phyloP scores from a whole-genome alignment of 192 early-diverging fungal genomes.

The Gamsiella multidivaricata region DNA sequence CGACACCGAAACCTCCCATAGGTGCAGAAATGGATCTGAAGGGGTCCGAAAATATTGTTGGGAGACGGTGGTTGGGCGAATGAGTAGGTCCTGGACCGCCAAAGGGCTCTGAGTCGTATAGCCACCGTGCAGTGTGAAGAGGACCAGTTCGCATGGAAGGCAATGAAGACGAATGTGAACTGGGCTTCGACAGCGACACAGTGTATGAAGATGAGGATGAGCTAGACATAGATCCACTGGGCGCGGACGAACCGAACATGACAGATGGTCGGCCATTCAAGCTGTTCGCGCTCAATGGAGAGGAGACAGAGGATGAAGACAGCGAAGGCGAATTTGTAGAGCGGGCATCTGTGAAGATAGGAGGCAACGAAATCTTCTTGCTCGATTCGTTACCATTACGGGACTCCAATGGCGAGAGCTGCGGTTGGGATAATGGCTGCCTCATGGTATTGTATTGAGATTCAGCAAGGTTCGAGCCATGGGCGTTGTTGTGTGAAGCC shows the following conservation, averaged over 20 bases:
- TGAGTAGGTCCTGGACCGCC: constrained; percentile 11
- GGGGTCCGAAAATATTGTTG: constrained; percentile 43
- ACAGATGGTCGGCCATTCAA: constrained; percentile 7
- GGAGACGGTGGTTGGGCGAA: constrained; percentile 23
- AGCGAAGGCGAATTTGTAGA: constrained; percentile 11
- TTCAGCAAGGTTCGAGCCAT: neutral
- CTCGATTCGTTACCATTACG: neutral
- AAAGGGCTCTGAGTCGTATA: constrained; percentile 48
- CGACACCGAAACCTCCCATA: constrained; percentile 52
- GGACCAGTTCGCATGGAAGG: constrained; percentile 43
- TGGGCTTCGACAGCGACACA: constrained; percentile 32
- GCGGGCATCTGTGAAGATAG: constrained; percentile 21
- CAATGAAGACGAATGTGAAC: constrained; percentile 20
- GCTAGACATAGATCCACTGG: too few relatives aligned
- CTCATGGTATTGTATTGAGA: constrained; percentile 7
- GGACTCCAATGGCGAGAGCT: constrained; percentile 1
- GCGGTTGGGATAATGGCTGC: neutral
- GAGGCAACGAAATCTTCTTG: constrained; percentile 39
- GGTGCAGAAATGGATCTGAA: constrained; percentile 42
- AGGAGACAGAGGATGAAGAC: constrained; percentile 23
- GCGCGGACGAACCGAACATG: constrained; percentile 8
- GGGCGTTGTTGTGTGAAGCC: constrained; percentile 7
- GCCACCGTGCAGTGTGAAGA: constrained; percentile 39
- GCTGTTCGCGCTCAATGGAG: constrained; percentile 21
- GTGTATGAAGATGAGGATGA: constrained; percentile 23